Conservation (phyloP, 768 basidiomycete species). For the Collybiopsis confluens region DNA sequence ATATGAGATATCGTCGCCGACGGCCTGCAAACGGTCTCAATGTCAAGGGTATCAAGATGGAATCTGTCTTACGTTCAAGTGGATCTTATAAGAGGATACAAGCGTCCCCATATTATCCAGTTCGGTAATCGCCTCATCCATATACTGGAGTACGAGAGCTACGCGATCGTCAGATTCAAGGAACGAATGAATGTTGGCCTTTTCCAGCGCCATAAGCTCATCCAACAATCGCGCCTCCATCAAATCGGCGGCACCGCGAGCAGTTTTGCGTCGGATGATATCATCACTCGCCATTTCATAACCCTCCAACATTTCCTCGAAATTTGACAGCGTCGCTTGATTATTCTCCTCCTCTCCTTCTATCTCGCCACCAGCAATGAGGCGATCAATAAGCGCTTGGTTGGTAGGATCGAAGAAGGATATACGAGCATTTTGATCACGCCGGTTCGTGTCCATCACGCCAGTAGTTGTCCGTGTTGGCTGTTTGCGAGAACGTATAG, state of each 20-base stretch:
- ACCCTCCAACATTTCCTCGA: constrained; percentile 98
- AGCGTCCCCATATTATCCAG: constrained; percentile 87
- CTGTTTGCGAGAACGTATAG: constrained; percentile 18
- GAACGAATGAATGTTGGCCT: constrained; percentile 97
- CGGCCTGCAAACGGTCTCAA: constrained; percentile 52
- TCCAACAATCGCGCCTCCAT: constrained; percentile 88
- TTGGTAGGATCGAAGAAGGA: constrained; percentile 82
- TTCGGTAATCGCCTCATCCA: constrained; percentile 87
- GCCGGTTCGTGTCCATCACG: constrained; percentile 34
- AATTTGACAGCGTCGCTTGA: constrained; percentile 81
- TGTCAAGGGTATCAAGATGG: background rate
- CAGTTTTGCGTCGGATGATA: constrained; percentile 59
- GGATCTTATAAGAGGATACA: constrained; percentile 92
- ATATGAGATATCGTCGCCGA: constrained; percentile 89
- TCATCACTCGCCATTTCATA: constrained; percentile 94
- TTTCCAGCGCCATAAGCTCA: constrained; percentile 90
- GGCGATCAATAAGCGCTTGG: constrained; percentile 66
- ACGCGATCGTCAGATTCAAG: constrained; percentile 94
- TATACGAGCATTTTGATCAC: constrained; percentile 66
- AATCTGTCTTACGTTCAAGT: constrained; percentile 64
- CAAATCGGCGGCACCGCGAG: constrained; percentile 77
- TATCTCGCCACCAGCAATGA: constrained; percentile 54
- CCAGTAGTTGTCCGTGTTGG: constrained; percentile 24
- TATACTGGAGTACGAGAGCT: constrained; percentile 73
- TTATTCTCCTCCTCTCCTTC: constrained; percentile 69